These are phyloP conservation scores for Umbilicus rupestris DNA, from an alignment of 164 flowering plant genomes.

Conservation along the genomic window DNA sequence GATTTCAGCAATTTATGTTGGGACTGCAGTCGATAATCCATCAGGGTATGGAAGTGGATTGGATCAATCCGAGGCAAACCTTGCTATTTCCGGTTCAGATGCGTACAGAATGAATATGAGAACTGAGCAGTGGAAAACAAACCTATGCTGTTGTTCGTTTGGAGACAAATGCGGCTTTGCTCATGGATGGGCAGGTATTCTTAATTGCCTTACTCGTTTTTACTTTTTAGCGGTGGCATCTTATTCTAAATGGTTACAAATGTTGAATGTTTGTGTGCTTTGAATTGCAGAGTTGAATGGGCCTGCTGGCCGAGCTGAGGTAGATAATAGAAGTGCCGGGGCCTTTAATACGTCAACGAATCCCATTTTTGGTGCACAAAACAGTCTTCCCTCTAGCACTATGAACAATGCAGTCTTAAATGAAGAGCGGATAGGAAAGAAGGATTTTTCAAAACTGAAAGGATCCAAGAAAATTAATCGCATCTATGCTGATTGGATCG, in stretches of 20 bases:
- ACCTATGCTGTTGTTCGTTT: constrained; percentile 61
- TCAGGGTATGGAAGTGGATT: constrained; percentile 17
- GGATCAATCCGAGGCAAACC: constrained; percentile 24
- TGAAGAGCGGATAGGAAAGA: constrained; percentile 27
- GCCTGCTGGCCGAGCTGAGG: not conserved
- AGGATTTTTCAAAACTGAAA: constrained; percentile 37
- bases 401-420: constrained; percentile 3
- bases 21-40: constrained; percentile 27
- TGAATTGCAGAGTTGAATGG: not conserved
- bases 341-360: constrained; percentile 9
- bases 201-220: constrained; percentile 9
- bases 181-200: constrained; percentile 74
- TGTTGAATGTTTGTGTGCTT: not conserved
- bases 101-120: constrained; percentile 21
- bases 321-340: not conserved
- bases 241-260: too few species aligned
- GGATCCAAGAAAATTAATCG: constrained; percentile 50
- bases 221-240: too few species aligned
- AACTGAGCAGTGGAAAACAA: constrained; percentile 66
- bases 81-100: constrained; percentile 20
- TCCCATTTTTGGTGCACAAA: constrained; percentile 13
- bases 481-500: constrained; percentile 70
- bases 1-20: constrained; percentile 53
- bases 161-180: constrained; percentile 86
- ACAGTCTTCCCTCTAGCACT: constrained; percentile 13